These are phyloP conservation scores for Biancaea sappan DNA, from an alignment of 306 rosid species.

Conservation along the genomic window DNA sequence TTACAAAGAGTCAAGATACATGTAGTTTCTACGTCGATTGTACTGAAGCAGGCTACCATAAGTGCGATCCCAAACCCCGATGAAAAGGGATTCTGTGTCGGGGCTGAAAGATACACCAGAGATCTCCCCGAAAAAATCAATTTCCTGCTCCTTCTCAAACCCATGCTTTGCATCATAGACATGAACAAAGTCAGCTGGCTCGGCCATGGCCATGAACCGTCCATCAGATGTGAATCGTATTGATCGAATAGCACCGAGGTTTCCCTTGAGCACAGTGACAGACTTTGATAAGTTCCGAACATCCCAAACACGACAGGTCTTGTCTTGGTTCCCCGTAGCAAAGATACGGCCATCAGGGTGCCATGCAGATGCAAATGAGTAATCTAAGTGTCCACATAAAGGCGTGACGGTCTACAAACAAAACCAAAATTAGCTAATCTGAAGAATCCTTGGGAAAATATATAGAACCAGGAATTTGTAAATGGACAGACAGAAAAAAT, in stretches of 20 bases:
- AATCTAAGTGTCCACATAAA: constrained; percentile 79
- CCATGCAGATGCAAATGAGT: constrained; percentile 93
- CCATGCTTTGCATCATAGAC: constrained; percentile 75
- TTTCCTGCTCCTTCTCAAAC: constrained; percentile 78
- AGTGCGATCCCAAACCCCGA: constrained; percentile 88
- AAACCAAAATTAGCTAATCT: constrained; percentile 35
- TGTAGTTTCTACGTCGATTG: constrained; percentile 58
- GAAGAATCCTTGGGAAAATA: neutral
- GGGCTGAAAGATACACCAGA: constrained; percentile 96
- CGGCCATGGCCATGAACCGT: constrained; percentile 82
- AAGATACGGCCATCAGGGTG: constrained; percentile 74
- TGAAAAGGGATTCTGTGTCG: constrained; percentile 80
- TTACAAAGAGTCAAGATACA: constrained; percentile 68
- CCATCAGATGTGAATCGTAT: constrained; percentile 85
- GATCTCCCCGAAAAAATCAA: constrained; percentile 89
- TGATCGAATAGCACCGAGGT: constrained; percentile 85
- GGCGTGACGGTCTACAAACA: constrained; percentile 56
- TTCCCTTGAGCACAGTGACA: constrained; percentile 80
- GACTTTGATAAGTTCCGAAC: constrained; percentile 77
- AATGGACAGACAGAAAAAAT: constrained; percentile 18
- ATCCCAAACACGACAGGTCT: constrained; percentile 89
- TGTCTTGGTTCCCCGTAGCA: constrained; percentile 94
- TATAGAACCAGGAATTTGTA: constrained; percentile 14
- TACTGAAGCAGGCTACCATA: constrained; percentile 89
- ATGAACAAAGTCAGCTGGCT: constrained; percentile 92